phyloP scores from a whole-genome alignment of 208 protist species.

The Polymyxa betae region DNA sequence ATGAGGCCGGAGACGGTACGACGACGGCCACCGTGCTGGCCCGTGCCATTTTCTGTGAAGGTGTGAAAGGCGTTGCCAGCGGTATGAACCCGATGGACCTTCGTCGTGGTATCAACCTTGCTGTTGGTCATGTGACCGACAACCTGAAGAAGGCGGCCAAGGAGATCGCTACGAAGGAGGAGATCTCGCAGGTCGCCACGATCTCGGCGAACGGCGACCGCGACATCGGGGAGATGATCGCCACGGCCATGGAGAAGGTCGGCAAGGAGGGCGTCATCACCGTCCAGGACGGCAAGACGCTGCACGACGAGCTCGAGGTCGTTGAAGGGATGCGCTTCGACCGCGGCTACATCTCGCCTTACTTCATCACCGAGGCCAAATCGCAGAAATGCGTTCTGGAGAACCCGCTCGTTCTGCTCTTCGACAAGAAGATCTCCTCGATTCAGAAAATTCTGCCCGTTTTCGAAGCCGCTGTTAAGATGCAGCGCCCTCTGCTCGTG shows the following conservation, averaged over 20 bases:
- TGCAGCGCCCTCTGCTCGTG: constrained; percentile 90
- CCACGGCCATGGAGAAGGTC: constrained; percentile 97
- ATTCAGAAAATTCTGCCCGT: constrained; percentile 67
- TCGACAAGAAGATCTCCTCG: constrained; percentile 90
- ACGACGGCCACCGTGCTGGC: constrained; percentile 99
- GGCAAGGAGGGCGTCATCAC: constrained; percentile 99
- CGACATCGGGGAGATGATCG: constrained; percentile 95
- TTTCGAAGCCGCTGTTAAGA: constrained; percentile 67
- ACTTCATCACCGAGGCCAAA: constrained; percentile 98
- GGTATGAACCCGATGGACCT: constrained; percentile 99
- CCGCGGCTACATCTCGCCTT: constrained; percentile 94
- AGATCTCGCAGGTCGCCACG: constrained; percentile 95
- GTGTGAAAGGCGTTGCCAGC: constrained; percentile 91
- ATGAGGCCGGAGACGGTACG: constrained; percentile 84
- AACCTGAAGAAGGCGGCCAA: constrained; percentile 85
- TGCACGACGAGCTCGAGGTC: constrained; percentile 93
- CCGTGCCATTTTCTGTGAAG: constrained; percentile 94
- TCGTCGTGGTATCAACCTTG: constrained; percentile 94
- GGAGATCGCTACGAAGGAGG: constrained; percentile 88
- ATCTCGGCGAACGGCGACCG: constrained; percentile 98
- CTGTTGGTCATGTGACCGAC: constrained; percentile 81
- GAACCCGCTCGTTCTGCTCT: constrained; percentile 90
- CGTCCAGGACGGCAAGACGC: constrained; percentile 96
- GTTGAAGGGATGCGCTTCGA: constrained; percentile 75
- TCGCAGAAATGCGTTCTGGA: constrained; percentile 90